Percentiles rank a stretch among this genome's conserved stretches.
Conservation (phyloP, 2,329 filamentous ascomycete species). For the Fusarium graminum region DNA sequence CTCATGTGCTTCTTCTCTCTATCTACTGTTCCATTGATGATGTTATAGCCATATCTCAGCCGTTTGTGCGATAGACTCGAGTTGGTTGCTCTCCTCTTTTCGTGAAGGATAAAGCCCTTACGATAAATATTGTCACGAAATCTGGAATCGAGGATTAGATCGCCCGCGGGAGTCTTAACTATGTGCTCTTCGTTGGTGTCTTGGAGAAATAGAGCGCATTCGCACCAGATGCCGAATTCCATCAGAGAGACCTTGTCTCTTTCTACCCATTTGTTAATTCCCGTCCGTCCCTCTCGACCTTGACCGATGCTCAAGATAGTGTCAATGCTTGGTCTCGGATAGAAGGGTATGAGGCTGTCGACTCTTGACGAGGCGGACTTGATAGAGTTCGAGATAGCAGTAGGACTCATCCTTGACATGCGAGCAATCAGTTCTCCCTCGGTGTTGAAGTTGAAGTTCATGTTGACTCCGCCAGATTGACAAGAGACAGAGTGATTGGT, state of each 20-base stretch:
- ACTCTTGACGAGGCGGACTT: constrained; percentile 8
- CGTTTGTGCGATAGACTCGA: constrained; percentile 24
- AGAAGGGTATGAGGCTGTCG: constrained; percentile 24
- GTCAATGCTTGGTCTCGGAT: neutral
- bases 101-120: constrained; percentile 19
- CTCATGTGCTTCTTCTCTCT: constrained; percentile 9
- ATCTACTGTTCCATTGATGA: constrained; percentile 9
- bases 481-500: constrained; percentile 50
- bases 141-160: constrained; percentile 8
- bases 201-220: constrained; percentile 22
- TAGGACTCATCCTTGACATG: neutral
- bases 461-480: constrained; percentile 45
- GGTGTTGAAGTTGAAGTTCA: constrained; percentile 51
- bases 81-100: neutral
- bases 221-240: constrained; percentile 27
- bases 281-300: neutral
- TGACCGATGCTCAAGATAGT: constrained; percentile 25
- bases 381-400: neutral
- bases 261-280: neutral
- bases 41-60: constrained; percentile 34
- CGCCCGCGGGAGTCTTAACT: constrained; percentile 5
- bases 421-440: constrained; percentile 38
- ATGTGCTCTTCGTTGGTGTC: neutral
- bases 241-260: constrained; percentile 4
- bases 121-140: constrained; percentile 16